A percentile compares a stretch with the other conserved stretches of the same genome.
Conservation (phyloP, 306 rosid species). For the Quercus rubra region DNA sequence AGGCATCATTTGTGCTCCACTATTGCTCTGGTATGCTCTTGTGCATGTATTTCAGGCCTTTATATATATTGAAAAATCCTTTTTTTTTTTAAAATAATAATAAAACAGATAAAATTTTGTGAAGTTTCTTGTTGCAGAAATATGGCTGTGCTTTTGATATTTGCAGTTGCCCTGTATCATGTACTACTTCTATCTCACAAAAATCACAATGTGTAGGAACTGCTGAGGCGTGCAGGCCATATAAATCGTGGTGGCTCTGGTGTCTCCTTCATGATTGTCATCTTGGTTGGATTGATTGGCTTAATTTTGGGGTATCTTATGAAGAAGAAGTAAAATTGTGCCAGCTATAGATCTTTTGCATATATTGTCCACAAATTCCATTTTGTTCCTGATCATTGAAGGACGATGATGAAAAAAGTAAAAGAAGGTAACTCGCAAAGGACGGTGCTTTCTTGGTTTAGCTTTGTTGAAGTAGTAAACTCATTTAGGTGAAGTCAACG, state of each 20-base stretch:
- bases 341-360: constrained; percentile 16
- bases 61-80: background rate
- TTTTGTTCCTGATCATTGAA: constrained; percentile 37
- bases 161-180: background rate
- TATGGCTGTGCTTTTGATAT: background rate
- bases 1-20: background rate
- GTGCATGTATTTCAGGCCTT: background rate
- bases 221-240: constrained; percentile 63
- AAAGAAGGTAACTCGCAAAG: constrained; percentile 38
- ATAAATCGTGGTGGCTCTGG: constrained; percentile 54
- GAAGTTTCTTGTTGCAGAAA: background rate
- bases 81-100: background rate
- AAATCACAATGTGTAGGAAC: constrained; percentile 52
- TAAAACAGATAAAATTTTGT: background rate
- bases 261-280: constrained; percentile 50
- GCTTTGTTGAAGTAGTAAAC: constrained; percentile 49
- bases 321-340: constrained; percentile 50
- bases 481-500: constrained; percentile 34
- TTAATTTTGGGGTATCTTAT: constrained; percentile 66
- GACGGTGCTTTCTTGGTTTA: constrained; percentile 33
- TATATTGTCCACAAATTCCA: constrained; percentile 27
- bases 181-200: background rate
- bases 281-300: constrained; percentile 68
- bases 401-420: constrained; percentile 40
- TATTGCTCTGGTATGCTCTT: background rate